Evolutionary conservation across 1,284 basidiomycete species (phyloP), one percentile per base, ranked within the genome.

Genomic region (Melampsora americana): DNA sequence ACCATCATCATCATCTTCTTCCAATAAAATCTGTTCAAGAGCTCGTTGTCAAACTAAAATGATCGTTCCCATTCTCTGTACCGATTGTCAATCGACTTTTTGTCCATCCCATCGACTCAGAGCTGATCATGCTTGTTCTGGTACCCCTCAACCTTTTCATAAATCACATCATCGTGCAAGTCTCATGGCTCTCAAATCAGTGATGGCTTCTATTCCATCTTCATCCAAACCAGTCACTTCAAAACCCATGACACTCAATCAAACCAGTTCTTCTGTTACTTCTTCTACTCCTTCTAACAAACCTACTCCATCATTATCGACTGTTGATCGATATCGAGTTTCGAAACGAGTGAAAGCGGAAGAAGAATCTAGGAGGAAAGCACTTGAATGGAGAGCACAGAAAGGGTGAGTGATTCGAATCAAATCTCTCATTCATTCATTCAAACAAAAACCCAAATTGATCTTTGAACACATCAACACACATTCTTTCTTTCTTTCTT

Each of bases 71-170:
- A 76, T 76, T 53, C 53, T 30, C 42, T 76, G 73, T 42, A 48
- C 53, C n/a, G 44, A n/a, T 56, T 76, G 73, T 69, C 39, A 62
- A 20, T 44, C 30, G 16, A 44, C 30, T 30, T 69, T 62, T 60
- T 76, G 73, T 76, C 66, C 73, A 30, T 61, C 66, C 6, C 73
- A 76, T 46, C 73, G 73, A 44, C 59, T 76, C n/a, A 42, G 42
- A 30, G 65, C 66, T 26, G 73, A 76, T 26, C 73, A 76, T 69
- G 48, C 66, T 61, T 76, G 73, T 30, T 50, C 53, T 39, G 46
- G 53, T 26, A 56, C 28, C 28, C 28, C 39, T 64, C 16, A 50
- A 62, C 35, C 56, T 26, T 46, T 65, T n/a, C 3, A 56, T 28
- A n/a, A 56, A n/a, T 18, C 26, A 23, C 11, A 42, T 11, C 53